These are phyloP conservation scores for Micractinium conductrix DNA, from an alignment of 139 green algal genomes.

Conservation along the genomic window DNA sequence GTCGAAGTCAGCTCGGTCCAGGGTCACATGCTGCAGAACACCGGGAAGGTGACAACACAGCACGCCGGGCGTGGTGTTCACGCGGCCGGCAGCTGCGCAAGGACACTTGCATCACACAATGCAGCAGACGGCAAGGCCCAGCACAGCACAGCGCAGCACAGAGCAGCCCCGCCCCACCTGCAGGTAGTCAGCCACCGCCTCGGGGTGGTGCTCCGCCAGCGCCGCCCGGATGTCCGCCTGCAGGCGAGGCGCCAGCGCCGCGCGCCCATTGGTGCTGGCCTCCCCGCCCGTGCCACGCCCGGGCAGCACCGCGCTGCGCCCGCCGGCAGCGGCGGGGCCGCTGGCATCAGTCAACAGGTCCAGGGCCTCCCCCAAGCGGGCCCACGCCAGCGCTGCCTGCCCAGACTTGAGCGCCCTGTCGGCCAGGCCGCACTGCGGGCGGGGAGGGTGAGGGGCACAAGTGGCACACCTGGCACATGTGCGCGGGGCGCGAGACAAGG, in stretches of 20 bases:
- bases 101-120: background rate
- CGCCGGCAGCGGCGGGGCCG: slow-evolving; percentile 5
- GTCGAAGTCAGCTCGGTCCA: slow-evolving; percentile 4
- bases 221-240: slow-evolving; percentile 53
- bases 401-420: slow-evolving; percentile 34
- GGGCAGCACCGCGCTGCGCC: background rate
- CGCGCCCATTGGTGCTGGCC: background rate
- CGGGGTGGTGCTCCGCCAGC: slow-evolving; percentile 54
- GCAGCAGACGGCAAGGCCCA: background rate
- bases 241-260: slow-evolving; percentile 56
- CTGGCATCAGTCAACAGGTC: slow-evolving; percentile 45
- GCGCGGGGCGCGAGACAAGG: too few relatives aligned
- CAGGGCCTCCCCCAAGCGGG: slow-evolving; percentile 67
- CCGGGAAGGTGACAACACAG: background rate
- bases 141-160: background rate
- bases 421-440: slow-evolving; percentile 54
- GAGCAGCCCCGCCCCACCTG: background rate
- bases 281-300: background rate
- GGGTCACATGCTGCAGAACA: background rate
- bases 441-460: too few relatives aligned
- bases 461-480: too few relatives aligned
- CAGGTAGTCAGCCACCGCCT: slow-evolving; percentile 57
- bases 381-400: slow-evolving; percentile 39
- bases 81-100: background rate
- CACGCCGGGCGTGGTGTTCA: too few relatives aligned